These are phyloP conservation scores for Grosmannia serpens DNA, from an alignment of 2,329 filamentous ascomycete species.

Conservation along the genomic window DNA sequence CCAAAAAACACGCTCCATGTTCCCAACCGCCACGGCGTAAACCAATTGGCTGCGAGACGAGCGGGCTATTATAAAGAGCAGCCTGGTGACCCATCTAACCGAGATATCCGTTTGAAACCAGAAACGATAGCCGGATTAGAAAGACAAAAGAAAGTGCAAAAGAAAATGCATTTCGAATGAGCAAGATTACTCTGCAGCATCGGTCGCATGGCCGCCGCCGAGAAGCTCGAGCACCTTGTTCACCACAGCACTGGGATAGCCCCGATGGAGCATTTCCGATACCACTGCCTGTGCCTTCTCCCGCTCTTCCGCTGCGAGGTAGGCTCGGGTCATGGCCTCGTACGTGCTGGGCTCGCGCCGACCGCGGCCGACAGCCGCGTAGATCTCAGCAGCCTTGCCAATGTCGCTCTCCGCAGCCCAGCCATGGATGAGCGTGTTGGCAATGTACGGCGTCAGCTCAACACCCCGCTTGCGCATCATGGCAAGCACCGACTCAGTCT, in stretches of 20 bases:
- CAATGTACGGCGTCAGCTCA: slow-evolving; percentile 91
- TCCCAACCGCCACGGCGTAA: neutral
- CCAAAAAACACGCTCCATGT: neutral
- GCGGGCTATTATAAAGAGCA: neutral
- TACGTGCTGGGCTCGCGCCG: slow-evolving; percentile 95
- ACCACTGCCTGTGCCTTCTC: slow-evolving; percentile 67
- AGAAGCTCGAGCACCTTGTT: slow-evolving; percentile 91
- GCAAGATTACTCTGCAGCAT: slow-evolving; percentile 11
- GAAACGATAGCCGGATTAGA: neutral
- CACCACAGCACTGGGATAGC: slow-evolving; percentile 84
- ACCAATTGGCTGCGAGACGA: neutral
- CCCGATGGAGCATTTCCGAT: slow-evolving; percentile 78
- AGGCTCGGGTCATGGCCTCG: slow-evolving; percentile 95
- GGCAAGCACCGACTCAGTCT: slow-evolving; percentile 61
- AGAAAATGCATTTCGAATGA: neutral
- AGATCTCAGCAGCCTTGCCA: slow-evolving; percentile 64
- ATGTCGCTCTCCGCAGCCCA: slow-evolving; percentile 84
- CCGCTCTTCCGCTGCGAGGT: slow-evolving; percentile 71
- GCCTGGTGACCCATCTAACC: neutral
- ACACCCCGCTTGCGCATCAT: slow-evolving; percentile 66
- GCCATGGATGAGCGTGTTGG: slow-evolving; percentile 94
- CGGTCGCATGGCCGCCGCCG: slow-evolving; percentile 38
- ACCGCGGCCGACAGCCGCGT: slow-evolving; percentile 61
- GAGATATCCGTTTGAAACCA: neutral
- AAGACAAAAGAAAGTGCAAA: neutral